Evolutionary conservation across 1,284 basidiomycete genomes (phyloP).

Genomic region (Leccinum fuscescens): DNA sequence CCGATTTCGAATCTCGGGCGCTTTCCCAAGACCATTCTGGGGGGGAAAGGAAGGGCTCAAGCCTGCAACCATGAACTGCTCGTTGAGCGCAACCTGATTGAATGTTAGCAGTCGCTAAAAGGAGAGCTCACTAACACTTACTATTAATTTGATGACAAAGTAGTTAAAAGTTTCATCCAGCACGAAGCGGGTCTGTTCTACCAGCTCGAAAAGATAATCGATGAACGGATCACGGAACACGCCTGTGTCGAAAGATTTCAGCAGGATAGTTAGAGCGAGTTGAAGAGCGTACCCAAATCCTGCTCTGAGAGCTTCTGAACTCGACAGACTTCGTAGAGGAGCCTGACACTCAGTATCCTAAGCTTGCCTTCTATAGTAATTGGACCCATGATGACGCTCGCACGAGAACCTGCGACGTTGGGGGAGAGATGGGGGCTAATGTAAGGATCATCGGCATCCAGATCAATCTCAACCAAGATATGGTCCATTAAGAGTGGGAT

Average conservation of each 20-base stretch:
- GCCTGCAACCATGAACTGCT: constrained; percentile 95
- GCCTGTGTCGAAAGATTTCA: constrained; percentile 40
- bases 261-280: not conserved
- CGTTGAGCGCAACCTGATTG: constrained; percentile 83
- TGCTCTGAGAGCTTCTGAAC: constrained; percentile 77
- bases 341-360: constrained; percentile 64
- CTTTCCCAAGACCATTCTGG: constrained; percentile 23
- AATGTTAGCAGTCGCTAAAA: constrained; percentile 3
- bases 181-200: constrained; percentile 87
- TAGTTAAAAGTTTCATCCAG: constrained; percentile 94
- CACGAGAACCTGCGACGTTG: constrained; percentile 37
- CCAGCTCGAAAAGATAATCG: constrained; percentile 88
- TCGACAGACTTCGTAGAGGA: constrained; percentile 89
- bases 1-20: constrained; percentile 59
- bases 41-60: constrained; percentile 33
- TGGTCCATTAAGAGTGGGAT: constrained; percentile 82
- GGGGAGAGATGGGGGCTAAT: constrained; percentile 38
- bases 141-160: constrained; percentile 89
- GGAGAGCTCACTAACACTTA: constrained; percentile 38
- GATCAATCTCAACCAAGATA: constrained; percentile 67
- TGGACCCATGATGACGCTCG: constrained; percentile 42
- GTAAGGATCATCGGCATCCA: constrained; percentile 61
- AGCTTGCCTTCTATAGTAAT: constrained; percentile 81
- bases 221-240: constrained; percentile 85
- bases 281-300: constrained; percentile 65